Evolutionary conservation across 441 rosid species (phyloP).

Genomic region (Oxalis stricta): DNA sequence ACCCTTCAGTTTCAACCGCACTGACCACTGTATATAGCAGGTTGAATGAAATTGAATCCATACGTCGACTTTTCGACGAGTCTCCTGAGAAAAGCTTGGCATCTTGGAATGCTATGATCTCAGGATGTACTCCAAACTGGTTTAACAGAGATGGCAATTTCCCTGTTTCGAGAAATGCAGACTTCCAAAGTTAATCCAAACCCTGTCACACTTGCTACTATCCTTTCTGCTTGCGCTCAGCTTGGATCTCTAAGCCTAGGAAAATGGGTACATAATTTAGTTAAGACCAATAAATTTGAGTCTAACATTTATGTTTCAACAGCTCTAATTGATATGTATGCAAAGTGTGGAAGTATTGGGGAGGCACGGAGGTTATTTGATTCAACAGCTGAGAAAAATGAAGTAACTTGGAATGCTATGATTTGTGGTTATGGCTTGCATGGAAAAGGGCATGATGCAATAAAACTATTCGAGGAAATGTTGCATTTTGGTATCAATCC

Average conservation of each 20-base stretch:
- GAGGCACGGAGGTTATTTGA: conserved; percentile 55
- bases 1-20: conserved; percentile 46
- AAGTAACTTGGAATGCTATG: conserved; percentile 80
- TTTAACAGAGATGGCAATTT: conserved; percentile 44
- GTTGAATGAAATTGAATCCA: conserved; percentile 45
- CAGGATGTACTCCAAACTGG: conserved; percentile 79
- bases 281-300: conserved; percentile 33
- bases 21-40: conserved; percentile 49
- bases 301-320: conserved; percentile 56
- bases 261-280: conserved; percentile 55
- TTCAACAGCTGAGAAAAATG: conserved; percentile 41
- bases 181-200: conserved; percentile 34
- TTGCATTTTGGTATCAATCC: conserved; percentile 33
- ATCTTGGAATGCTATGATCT: conserved; percentile 77
- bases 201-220: conserved; percentile 50
- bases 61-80: conserved; percentile 37
- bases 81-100: conserved; percentile 45
- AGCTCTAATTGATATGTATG: conserved; percentile 71
- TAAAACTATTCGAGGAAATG: conserved; percentile 46
- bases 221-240: conserved; percentile 76
- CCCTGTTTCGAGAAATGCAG: conserved; percentile 59
- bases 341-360: conserved; percentile 62
- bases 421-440: conserved; percentile 74
- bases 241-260: conserved; percentile 62
- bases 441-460: conserved; percentile 59